These are phyloP conservation scores for Tremella fuciformis DNA, from an alignment of 768 basidiomycete species.

Conservation along the genomic window DNA sequence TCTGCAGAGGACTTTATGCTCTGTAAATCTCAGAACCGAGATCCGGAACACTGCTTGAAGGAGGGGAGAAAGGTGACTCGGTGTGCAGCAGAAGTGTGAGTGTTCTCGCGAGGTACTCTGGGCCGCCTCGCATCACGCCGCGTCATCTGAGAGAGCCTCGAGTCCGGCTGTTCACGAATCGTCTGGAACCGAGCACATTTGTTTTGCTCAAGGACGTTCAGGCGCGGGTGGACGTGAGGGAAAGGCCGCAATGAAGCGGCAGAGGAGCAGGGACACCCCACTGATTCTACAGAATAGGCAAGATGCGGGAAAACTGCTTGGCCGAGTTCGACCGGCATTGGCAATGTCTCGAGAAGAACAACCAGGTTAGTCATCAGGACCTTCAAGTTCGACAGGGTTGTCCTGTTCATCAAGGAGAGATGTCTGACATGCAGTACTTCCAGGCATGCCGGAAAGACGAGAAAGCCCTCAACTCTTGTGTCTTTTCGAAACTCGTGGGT, in stretches of 20 bases:
- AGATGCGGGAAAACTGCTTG: conserved; percentile 88
- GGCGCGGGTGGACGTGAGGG: no score
- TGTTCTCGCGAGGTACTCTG: background rate
- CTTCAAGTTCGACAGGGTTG: no score
- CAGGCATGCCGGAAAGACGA: conserved; percentile 85
- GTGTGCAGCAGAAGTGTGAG: conserved; percentile 89
- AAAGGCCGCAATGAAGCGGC: background rate
- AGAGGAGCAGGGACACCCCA: background rate
- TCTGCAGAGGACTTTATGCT: conserved; percentile 87
- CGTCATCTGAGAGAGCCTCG: no score
- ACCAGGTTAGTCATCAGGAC: conserved; percentile 66
- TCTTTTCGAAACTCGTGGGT: conserved; percentile 92
- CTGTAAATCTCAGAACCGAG: conserved; percentile 86
- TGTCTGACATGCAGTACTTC: conserved; percentile 64
- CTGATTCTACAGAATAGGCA: conserved; percentile 65
- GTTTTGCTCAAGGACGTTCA: no score
- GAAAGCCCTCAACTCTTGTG: conserved; percentile 81
- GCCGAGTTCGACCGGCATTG: conserved; percentile 86
- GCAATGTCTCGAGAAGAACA: conserved; percentile 88
- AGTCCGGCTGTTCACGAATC: no score
- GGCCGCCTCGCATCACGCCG: no score
- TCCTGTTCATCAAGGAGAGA: background rate
- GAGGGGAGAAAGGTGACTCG: conserved; percentile 94
- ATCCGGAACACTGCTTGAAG: conserved; percentile 89
- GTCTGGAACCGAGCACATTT: no score